Conservation (phyloP, 257 asterid species). For the Nicotiana tabacum region DNA sequence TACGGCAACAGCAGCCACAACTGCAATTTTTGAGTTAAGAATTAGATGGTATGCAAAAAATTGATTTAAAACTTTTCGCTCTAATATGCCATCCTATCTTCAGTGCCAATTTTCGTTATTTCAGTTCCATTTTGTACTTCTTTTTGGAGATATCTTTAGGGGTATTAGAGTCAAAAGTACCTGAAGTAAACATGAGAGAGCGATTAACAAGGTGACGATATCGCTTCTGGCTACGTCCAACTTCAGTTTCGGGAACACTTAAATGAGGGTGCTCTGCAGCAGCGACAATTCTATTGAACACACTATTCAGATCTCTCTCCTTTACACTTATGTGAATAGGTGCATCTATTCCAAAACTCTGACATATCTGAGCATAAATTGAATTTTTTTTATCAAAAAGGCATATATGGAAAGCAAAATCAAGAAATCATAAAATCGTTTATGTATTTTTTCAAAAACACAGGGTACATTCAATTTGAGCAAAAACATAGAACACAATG, state of each 20-base stretch:
- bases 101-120: neutral
- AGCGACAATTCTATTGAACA: slow-evolving; percentile 66
- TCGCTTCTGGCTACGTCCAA: slow-evolving; percentile 65
- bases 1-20: slow-evolving; percentile 79
- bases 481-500: neutral
- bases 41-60: neutral
- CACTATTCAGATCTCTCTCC: slow-evolving; percentile 72
- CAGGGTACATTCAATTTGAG: neutral
- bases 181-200: slow-evolving; percentile 68
- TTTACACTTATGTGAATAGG: slow-evolving; percentile 81
- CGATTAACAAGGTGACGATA: slow-evolving; percentile 52
- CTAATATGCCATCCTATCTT: neutral
- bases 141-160: neutral
- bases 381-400: neutral
- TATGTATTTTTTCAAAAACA: neutral
- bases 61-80: neutral
- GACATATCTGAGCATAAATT: slow-evolving; percentile 53
- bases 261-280: slow-evolving; percentile 89
- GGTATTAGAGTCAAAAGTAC: slow-evolving; percentile 29
- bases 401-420: neutral
- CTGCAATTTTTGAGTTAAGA: slow-evolving; percentile 38
- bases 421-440: neutral
- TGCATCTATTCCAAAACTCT: slow-evolving; percentile 75
- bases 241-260: slow-evolving; percentile 82
- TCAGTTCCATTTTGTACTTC: neutral